A percentile compares a stretch with the other conserved stretches of the same genome.
These are phyloP conservation scores for Urostyla sp. DNA, from an alignment of 73 alveolate species.

Conservation along the genomic window DNA sequence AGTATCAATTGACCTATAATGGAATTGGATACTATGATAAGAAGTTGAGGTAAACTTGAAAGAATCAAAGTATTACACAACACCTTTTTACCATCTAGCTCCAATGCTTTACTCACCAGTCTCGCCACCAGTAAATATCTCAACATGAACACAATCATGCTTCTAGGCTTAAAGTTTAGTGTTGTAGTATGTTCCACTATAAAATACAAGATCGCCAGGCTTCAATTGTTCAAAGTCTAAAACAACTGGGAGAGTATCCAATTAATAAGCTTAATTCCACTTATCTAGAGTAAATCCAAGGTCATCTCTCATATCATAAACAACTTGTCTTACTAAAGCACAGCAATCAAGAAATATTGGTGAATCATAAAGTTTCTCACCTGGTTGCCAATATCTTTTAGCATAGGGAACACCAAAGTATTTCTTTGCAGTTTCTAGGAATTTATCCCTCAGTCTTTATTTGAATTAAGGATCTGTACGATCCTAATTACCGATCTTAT, in stretches of 20 bases:
- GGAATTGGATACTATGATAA: constrained; percentile 77
- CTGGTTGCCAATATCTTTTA: constrained; percentile 74
- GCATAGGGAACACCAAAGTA: constrained; percentile 90
- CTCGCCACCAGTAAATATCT: constrained; percentile 83
- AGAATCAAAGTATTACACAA: constrained; percentile 80
- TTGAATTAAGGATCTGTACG: constrained; percentile 74
- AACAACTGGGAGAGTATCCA: constrained; percentile 87
- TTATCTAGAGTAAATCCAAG: constrained; percentile 87
- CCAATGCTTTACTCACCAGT: constrained; percentile 90
- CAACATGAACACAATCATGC: constrained; percentile 92
- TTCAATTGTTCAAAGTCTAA: constrained; percentile 81
- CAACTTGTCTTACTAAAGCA: constrained; percentile 85
- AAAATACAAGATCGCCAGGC: constrained; percentile 90
- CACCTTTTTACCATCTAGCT: constrained; percentile 85
- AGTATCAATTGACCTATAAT: constrained; percentile 81
- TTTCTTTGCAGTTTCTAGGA: constrained; percentile 85
- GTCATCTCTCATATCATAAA: constrained; percentile 83
- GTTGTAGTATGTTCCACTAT: constrained; percentile 79
- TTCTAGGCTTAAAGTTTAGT: constrained; percentile 71
- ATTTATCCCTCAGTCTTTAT: constrained; percentile 77
- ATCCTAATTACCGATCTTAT: constrained; percentile 34
- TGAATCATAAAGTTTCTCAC: constrained; percentile 81
- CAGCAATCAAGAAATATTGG: constrained; percentile 90
- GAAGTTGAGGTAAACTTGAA: constrained; percentile 81
- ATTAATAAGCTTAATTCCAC: constrained; percentile 91